Evolutionary conservation across 495 filamentous ascomycete species (phyloP), one percentile per base, ranked within the genome.

Genomic region (Chaetomium tenue): DNA sequence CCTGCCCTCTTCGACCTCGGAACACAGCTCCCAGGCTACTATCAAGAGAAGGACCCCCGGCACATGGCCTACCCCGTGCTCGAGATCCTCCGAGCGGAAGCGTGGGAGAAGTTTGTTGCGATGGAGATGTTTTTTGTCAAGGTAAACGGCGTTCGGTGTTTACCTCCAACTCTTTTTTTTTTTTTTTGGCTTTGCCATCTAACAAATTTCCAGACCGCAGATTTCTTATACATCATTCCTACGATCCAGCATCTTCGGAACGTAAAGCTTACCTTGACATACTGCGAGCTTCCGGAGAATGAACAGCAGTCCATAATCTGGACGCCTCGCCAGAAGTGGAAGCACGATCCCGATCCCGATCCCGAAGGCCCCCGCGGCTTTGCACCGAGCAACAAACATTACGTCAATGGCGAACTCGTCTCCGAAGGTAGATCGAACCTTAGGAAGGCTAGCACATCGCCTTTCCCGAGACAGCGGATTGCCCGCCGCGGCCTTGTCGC

Each of bases 91-190:
- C 76, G 78, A 25, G 74, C 70, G 26, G 73, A 79, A 40, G 80
- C 81, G 5, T 78, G 75, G 69, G 69, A 81, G 46, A 76, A 78
- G 65, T 86, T 86, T 70, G 70, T 77, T 59, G 76, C 77, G 9
- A 79, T 81, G 70, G 81, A 89, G 68, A 79, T 91, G 72, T 93
- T 93, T 74, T 91, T 91, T 81, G 83, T 93, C 69, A 89, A 86
- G 79, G 88, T 90, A 79, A 65, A 75, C 25, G 26, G 23, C 15
- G 26, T 18, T 0, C 51, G 11, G 12, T 16, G 22, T 37, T 26
- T 52, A 18, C 9, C 20, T 25, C 4, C 6, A 8, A 8, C 12
- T 18, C 7, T 12, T 4, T 40, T 6, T 28, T n/a, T n/a, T n/a
- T n/a, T n/a, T n/a, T n/a, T n/a, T n/a, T n/a, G n/a, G n/a, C 1